Percentiles rank a stretch among this genome's conserved stretches.
phyloP scores from a whole-genome alignment of 2,329 filamentous ascomycete genomes.

The Remersonia thermophila region DNA sequence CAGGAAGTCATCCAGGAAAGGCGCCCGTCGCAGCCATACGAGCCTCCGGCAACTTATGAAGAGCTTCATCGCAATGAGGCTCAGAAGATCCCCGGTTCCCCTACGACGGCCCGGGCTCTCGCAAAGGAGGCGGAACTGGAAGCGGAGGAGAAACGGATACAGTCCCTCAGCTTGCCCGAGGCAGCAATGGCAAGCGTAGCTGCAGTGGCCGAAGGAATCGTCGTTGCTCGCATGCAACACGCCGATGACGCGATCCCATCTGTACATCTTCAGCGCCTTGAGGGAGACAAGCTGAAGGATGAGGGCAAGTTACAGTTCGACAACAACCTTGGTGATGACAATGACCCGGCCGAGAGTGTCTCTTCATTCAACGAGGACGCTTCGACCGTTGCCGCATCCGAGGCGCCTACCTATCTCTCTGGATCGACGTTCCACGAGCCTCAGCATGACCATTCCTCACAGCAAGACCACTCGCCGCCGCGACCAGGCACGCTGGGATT shows the following conservation, averaged over 20 bases:
- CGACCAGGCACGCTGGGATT: slow-evolving; percentile 7
- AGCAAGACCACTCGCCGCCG: slow-evolving; percentile 7
- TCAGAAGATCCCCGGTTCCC: slow-evolving; percentile 4
- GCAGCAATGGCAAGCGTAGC: slow-evolving; percentile 6
- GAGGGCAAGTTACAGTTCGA: slow-evolving; percentile 3
- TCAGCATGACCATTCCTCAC: slow-evolving; percentile 7
- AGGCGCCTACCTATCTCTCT: slow-evolving; percentile 14
- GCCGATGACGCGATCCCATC: slow-evolving; percentile 1
- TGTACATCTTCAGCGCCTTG: slow-evolving; percentile 1
- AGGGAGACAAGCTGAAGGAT: too few relatives aligned
- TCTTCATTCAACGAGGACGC: slow-evolving; percentile 14
- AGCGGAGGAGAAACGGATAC: slow-evolving; percentile 4
- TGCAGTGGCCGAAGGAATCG: slow-evolving; percentile 7
- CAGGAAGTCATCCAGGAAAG: not conserved
- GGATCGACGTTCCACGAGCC: slow-evolving; percentile 14
- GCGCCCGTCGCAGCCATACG: not conserved
- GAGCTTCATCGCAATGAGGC: slow-evolving; percentile 5
- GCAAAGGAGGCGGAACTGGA: slow-evolving; percentile 7
- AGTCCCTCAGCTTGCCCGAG: slow-evolving; percentile 1
- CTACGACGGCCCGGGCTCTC: slow-evolving; percentile 1
- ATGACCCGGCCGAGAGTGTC: slow-evolving; percentile 11
- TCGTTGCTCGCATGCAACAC: slow-evolving; percentile 12
- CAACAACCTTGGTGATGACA: slow-evolving; percentile 1
- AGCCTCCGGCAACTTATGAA: slow-evolving; percentile 7
- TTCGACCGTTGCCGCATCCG: slow-evolving; percentile 15